Percentiles rank a stretch among this genome's conserved stretches.
These are phyloP conservation scores for Epichloe sylvatica DNA, from an alignment of 2,329 filamentous ascomycete species.

Conservation along the genomic window DNA sequence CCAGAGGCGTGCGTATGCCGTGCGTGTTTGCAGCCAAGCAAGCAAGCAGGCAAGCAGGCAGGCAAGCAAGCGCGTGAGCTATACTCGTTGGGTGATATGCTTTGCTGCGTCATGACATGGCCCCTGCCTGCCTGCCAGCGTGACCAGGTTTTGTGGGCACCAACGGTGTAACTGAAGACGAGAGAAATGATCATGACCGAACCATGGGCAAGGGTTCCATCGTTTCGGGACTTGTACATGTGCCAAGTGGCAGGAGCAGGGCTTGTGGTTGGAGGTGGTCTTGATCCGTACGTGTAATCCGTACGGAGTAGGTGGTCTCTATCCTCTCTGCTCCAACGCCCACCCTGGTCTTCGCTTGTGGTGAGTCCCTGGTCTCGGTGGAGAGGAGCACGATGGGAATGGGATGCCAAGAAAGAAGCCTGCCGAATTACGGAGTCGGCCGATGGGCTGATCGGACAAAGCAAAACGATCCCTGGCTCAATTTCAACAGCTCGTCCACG, in stretches of 20 bases:
- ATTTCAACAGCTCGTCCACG: too few species aligned
- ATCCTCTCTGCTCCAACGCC: background rate
- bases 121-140: background rate
- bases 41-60: background rate
- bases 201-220: slow-evolving; percentile 4
- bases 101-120: slow-evolving; percentile 4
- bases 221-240: background rate
- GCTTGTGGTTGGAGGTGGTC: background rate
- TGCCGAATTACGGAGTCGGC: too few species aligned
- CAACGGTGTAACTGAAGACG: background rate
- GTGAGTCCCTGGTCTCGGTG: background rate
- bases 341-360: background rate
- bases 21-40: background rate
- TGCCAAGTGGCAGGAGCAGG: background rate
- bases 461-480: too few species aligned
- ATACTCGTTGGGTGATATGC: background rate
- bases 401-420: too few species aligned
- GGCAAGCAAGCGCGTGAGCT: background rate
- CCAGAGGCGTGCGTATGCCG: background rate
- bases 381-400: too few species aligned
- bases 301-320: too few species aligned
- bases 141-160: slow-evolving; percentile 4
- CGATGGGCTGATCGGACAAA: too few species aligned
- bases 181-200: slow-evolving; percentile 2
- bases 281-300: background rate